Conservation (phyloP, 1,139 yeast genomes). For the Nakaseomyces sp. region DNA sequence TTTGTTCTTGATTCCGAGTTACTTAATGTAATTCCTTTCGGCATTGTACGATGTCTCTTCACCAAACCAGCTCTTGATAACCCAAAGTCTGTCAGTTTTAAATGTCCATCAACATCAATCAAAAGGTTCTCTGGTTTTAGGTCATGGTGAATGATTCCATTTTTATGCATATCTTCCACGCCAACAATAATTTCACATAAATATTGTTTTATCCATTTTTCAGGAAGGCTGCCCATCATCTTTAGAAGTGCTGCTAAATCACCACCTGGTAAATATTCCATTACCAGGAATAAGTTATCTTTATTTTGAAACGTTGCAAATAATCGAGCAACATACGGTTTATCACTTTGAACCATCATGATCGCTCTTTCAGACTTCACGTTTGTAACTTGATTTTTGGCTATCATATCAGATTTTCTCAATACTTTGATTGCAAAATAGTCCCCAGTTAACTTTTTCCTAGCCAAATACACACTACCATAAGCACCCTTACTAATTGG, state of each 20-base stretch:
- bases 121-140: constrained; percentile 88
- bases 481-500: constrained; percentile 97
- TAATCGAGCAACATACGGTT: constrained; percentile 87
- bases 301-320: constrained; percentile 84
- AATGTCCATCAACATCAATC: constrained; percentile 79
- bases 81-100: constrained; percentile 92
- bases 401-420: constrained; percentile 90
- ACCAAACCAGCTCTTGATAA: constrained; percentile 82
- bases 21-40: constrained; percentile 16
- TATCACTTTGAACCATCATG: constrained; percentile 93
- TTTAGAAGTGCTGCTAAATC: constrained; percentile 85
- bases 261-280: constrained; percentile 96
- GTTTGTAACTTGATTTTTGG: constrained; percentile 90
- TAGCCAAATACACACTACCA: constrained; percentile 87
- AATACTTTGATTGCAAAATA: constrained; percentile 93
- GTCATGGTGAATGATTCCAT: constrained; percentile 91
- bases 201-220: constrained; percentile 81
- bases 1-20: neutral
- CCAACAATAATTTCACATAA: constrained; percentile 88
- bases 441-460: constrained; percentile 80
- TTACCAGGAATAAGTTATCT: constrained; percentile 80
- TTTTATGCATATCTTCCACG: constrained; percentile 75
- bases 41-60: constrained; percentile 51
- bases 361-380: constrained; percentile 93
- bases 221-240: constrained; percentile 70